Evolutionary conservation across 768 basidiomycete genomes (phyloP), one percentile per base, ranked within the genome.

Genomic region (Tylopilus sp.): DNA sequence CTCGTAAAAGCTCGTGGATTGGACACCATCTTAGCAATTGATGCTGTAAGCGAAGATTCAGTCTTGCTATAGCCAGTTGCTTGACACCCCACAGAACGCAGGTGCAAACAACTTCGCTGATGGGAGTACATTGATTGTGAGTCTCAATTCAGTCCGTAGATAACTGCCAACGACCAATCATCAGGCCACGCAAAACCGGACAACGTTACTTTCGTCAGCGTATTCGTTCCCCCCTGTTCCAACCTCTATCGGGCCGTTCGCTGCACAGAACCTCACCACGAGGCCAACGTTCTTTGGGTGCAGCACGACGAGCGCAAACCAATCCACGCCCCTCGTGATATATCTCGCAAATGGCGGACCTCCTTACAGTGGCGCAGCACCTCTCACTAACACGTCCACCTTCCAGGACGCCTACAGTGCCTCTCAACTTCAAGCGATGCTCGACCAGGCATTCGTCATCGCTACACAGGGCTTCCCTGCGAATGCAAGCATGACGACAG

Each of bases 331-430:
- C 2, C 62, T 84, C 34, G 58, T 85, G 17, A 73, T 84, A 50
- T 86, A 86, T 64, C 65, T 84, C 17, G 81, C 83, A 1, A 80
- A 76, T 26, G 68, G 74, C 19, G 60, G 68, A 22, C 55, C 72
- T 24, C 43, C 66, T 3, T 81, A 79, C 61, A 44, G 19, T 17
- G 17, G 34, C 9, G 16, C 17, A 36, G 34, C 34, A 17, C 16
- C 37, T 11, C 9, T 72, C 10, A 78, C 78, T 7, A 81, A 81
- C 67, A 74, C 70, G 0, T 61, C 71, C 11, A 80, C 78, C 11
- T 36, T 47, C 46, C 71, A 78, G 61, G 54, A 72, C 24, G 41
- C 66, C 6, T 82, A 80, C 60, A 42, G 57, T 2, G 51, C 66
- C 5, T 64, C 66, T 3, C 61, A 76, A 50, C 64, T 78, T 26